Evolutionary conservation across 176 grass and related monocot species (phyloP), one percentile per base, ranked within the genome.

Genomic region (maize (Zea mays)): DNA sequence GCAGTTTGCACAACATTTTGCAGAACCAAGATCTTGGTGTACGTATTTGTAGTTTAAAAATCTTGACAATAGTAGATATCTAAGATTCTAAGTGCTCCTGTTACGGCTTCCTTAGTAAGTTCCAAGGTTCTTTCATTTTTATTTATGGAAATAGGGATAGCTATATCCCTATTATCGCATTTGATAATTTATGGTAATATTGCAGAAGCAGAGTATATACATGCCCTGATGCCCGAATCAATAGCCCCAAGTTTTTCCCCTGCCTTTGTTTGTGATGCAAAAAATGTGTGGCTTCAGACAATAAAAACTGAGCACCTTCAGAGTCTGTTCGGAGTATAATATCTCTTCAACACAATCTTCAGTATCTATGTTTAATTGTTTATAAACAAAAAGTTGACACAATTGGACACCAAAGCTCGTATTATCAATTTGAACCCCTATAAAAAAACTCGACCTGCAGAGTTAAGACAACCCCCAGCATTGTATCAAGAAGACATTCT

Each of bases 361-460:
- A 82, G 0, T 42, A 50, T 54, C 33, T 37, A 76, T 27, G 84
- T 51, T 69, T 47, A 7, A 56, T 56, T 19, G 54, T 56, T 56
- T 57, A 68, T 7, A 35, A 14, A 67, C 54, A 19, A 71, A 65
- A 50, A 19, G 0, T 56, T 56, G 33, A 34, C 62, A 67, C 17
- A 68, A 8, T 34, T 61, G 43, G 62, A 63, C 38, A 38, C 27
- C 40, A 15, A 11, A 79, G 20, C 14, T 3, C 52, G 75, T 9
- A 52, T 33, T 36, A 74, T n/a, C 21, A 74, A 80, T 48, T 34
- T 35, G 47, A 85, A 51, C 34, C 61, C 67, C 43, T 60, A 55
- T 58, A 74, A 14, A 76, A 38, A 27, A 27, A 27, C 27, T 27
- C 27, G 27, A 27, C 27, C 27, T 1, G 27, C 27, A 1, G 27